Percentiles rank a stretch among this genome's conserved stretches.
These are phyloP conservation scores for Microsporum canis DNA, from an alignment of 2,329 filamentous ascomycete species.

Conservation along the genomic window DNA sequence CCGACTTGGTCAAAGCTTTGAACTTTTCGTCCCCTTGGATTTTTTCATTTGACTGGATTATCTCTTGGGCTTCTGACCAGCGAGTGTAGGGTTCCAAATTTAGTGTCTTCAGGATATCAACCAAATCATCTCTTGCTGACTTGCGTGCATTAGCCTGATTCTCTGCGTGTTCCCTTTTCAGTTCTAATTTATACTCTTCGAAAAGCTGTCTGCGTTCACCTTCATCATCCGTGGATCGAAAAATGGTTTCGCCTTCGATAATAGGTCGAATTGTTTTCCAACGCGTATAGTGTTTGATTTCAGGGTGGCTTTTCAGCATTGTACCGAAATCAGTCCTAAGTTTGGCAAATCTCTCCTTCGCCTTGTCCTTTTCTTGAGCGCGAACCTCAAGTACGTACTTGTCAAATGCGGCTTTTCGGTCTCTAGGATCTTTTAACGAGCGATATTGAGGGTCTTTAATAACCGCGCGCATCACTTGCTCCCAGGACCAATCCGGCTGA, in stretches of 20 bases:
- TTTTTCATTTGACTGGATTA: slow-evolving; percentile 64
- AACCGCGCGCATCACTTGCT: slow-evolving; percentile 71
- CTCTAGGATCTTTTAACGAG: slow-evolving; percentile 82
- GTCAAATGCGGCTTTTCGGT: slow-evolving; percentile 82
- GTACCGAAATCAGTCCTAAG: slow-evolving; percentile 85
- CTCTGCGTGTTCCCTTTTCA: slow-evolving; percentile 71
- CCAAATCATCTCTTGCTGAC: slow-evolving; percentile 72
- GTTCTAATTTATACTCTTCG: slow-evolving; percentile 77
- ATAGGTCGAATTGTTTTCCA: slow-evolving; percentile 95
- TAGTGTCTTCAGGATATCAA: slow-evolving; percentile 64
- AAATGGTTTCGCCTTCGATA: slow-evolving; percentile 89
- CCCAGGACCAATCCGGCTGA: slow-evolving; percentile 86
- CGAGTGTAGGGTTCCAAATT: slow-evolving; percentile 86
- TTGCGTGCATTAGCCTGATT: slow-evolving; percentile 61
- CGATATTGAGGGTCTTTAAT: slow-evolving; percentile 89
- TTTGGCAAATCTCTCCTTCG: slow-evolving; percentile 85
- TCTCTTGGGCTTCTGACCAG: slow-evolving; percentile 79
- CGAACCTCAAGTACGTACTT: slow-evolving; percentile 88
- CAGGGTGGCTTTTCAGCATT: slow-evolving; percentile 91
- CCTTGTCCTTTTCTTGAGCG: slow-evolving; percentile 84
- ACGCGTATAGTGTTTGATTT: slow-evolving; percentile 92
- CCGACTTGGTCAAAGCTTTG: slow-evolving; percentile 71
- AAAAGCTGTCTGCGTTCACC: slow-evolving; percentile 80
- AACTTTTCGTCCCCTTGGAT: slow-evolving; percentile 79
- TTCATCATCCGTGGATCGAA: slow-evolving; percentile 80